phyloP scores from a whole-genome alignment of 148 eudicot genomes.

The Cornus florida region DNA sequence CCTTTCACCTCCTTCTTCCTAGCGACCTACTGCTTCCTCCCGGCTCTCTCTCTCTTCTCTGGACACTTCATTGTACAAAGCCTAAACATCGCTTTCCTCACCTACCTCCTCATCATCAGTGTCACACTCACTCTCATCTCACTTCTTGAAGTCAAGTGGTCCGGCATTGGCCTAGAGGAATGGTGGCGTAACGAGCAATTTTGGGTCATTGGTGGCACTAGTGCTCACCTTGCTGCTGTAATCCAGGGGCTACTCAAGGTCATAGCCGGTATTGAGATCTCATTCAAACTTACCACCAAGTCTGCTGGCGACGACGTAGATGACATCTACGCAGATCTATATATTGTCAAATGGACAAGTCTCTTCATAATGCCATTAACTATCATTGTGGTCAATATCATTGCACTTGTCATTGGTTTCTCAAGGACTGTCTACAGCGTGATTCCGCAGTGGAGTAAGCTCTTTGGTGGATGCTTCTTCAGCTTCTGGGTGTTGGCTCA shows the following conservation, averaged over 20 bases:
- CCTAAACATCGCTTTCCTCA: conserved; percentile 47
- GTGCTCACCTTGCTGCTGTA: conserved; percentile 87
- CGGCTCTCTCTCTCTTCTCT: conserved; percentile 78
- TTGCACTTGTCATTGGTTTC: conserved; percentile 54
- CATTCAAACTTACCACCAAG: conserved; percentile 77
- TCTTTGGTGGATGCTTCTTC: conserved; percentile 71
- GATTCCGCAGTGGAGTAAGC: conserved; percentile 78
- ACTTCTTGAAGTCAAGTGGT: conserved; percentile 89
- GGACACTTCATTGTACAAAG: conserved; percentile 79
- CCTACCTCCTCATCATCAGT: conserved; percentile 59
- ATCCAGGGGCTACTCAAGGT: conserved; percentile 82
- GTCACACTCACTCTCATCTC: conserved; percentile 50
- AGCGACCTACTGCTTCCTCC: conserved; percentile 69
- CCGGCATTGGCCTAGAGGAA: conserved; percentile 82
- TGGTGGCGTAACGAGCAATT: conserved; percentile 95
- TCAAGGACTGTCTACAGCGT: conserved; percentile 72
- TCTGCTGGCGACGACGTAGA: conserved; percentile 79
- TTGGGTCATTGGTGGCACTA: conserved; percentile 86
- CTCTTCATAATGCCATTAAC: conserved; percentile 70
- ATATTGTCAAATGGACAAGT: conserved; percentile 71
- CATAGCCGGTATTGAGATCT: conserved; percentile 76
- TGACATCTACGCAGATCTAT: conserved; percentile 72
- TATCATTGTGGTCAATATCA: conserved; percentile 58
- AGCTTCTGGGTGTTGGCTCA: conserved; percentile 83
- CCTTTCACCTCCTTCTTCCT: conserved; percentile 90